Base-by-base conservation (phyloP, 2,329 filamentous ascomycete species). In the Hypoxylon sp. region DNA sequence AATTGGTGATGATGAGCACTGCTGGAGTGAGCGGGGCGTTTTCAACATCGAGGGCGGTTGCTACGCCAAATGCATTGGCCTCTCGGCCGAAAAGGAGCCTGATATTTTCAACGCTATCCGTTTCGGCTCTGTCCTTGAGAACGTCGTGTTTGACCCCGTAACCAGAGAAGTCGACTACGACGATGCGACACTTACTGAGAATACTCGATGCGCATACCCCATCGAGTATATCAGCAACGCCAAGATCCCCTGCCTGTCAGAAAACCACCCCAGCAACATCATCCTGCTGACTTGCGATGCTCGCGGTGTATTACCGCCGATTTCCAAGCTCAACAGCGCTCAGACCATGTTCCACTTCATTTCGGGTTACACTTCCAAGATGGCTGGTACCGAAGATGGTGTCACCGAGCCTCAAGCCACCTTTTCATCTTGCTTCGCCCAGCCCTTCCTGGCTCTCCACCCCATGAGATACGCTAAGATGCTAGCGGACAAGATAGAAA, bases 291-390 rank as follows among this genome's bases (percentile, higher is more conserved):
- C 96, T 71, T 99, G 96, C 85, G 96, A 99, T 78, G 96, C 96
- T 67, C 94, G 96, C 75, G 96, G 96, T 86, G 96, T 99, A 54
- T 90, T 99, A 63, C 96, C 96, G 63, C 96, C 96, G 53, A 98
- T 99, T 84, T 98, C 94, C 78, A 98, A 98, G 88, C 92, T 99
- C 80, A 90, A 92, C 86, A 89, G 92, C 73, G 90, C 93, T 78
- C 96, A 98, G 86, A 97, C 94, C 82, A 98, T 99, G 95, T 99
- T 98, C 91, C 96, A 99, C 88, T 99, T 99, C 90, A 99, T 99
- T 84, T 97, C 93, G 17, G 96, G 96, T 76, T 99, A 99, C 88
- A 99, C 96, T 72, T 98, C 95, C 80, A 99, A 99, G 91, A 99
- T 99, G 96, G 96, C 96, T 73, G 96, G 96, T 78, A 99, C 96